These are phyloP conservation scores for Arthrobotrys megalospora DNA, from an alignment of 2,329 filamentous ascomycete species.

Conservation along the genomic window DNA sequence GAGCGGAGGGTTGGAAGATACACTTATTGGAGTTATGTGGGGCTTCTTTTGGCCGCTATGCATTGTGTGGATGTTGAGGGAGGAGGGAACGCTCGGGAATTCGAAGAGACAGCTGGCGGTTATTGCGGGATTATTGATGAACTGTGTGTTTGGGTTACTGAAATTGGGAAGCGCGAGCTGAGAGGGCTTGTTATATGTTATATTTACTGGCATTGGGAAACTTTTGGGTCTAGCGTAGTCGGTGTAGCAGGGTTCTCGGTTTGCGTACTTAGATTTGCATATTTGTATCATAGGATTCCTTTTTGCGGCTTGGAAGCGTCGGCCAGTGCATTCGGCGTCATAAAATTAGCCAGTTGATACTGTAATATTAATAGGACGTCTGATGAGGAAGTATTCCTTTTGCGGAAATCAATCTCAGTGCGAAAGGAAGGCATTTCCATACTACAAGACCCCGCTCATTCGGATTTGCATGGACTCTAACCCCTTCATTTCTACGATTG, in stretches of 20 bases:
- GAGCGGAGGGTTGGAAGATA: constrained; percentile 81
- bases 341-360: too few relatives aligned
- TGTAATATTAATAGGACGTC: too few relatives aligned
- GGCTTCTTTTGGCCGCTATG: constrained; percentile 97
- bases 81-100: constrained; percentile 88
- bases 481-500: too few relatives aligned
- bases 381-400: too few relatives aligned
- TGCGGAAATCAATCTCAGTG: too few relatives aligned
- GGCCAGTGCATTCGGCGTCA: neutral
- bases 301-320: constrained; percentile 6
- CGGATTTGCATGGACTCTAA: too few relatives aligned
- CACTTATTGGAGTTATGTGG: constrained; percentile 88
- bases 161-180: constrained; percentile 67
- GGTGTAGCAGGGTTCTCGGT: neutral
- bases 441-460: too few relatives aligned
- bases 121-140: constrained; percentile 84
- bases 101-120: constrained; percentile 85
- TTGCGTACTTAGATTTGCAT: neutral
- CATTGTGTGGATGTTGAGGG: constrained; percentile 81
- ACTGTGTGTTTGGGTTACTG: constrained; percentile 81
- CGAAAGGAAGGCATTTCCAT: too few relatives aligned
- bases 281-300: neutral
- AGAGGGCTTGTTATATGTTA: neutral
- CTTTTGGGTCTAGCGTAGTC: neutral
- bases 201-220: neutral